phyloP scores from a whole-genome alignment of 441 rosid species.

The Populus tomentosa region DNA sequence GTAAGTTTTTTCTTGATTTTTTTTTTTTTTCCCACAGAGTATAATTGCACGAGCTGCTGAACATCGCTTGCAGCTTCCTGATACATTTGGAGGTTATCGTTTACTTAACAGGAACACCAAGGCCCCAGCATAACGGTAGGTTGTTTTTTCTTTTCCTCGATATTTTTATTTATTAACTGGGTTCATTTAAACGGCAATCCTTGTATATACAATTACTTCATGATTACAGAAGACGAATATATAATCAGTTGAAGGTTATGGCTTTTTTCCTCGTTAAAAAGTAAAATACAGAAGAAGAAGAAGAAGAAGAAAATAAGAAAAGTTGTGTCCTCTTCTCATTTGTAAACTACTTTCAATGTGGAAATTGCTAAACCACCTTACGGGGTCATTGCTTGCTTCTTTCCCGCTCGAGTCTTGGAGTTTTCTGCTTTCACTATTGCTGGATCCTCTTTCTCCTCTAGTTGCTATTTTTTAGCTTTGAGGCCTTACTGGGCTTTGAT shows the following conservation, averaged over 20 bases:
- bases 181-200: no score
- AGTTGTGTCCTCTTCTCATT: neutral
- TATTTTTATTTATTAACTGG: neutral
- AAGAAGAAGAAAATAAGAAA: no score
- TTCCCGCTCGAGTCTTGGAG: neutral
- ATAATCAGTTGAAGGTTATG: neutral
- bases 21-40: no score
- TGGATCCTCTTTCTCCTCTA: neutral
- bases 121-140: constrained; percentile 45
- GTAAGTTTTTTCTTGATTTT: no score
- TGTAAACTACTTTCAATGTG: neutral
- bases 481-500: neutral
- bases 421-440: neutral
- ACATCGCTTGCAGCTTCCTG: no score
- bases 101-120: constrained; percentile 60
- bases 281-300: no score
- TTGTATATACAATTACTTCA: no score
- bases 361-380: neutral
- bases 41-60: no score
- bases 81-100: constrained; percentile 66
- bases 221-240: neutral
- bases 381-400: neutral
- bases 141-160: constrained; percentile 2
- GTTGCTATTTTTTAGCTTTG: neutral
- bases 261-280: no score